phyloP scores from a whole-genome alignment of 2,329 filamentous ascomycete species.

The Myriosclerotinia curreyana region DNA sequence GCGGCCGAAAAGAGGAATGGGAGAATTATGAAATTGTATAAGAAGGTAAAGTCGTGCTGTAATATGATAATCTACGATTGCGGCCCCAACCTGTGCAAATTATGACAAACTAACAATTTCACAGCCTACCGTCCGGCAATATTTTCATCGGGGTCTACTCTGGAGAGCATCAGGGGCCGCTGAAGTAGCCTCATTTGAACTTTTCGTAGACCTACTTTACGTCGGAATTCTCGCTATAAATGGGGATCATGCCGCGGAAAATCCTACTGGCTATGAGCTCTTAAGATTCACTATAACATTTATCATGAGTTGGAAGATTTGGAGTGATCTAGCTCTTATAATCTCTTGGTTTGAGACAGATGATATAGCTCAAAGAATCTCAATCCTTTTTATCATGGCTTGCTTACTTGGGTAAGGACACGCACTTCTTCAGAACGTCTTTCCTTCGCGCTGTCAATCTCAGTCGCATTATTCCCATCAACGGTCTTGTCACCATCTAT shows the following conservation, averaged over 20 bases:
- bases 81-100: too few relatives aligned
- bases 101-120: not conserved
- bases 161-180: slow-evolving; percentile 58
- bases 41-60: slow-evolving; percentile 39
- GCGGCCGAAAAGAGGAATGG: slow-evolving; percentile 40
- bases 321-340: slow-evolving; percentile 56
- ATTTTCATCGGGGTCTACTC: slow-evolving; percentile 62
- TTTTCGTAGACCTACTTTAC: slow-evolving; percentile 63
- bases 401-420: slow-evolving; percentile 53
- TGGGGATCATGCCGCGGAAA: slow-evolving; percentile 57
- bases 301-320: slow-evolving; percentile 58
- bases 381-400: slow-evolving; percentile 58
- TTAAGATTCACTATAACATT: slow-evolving; percentile 60
- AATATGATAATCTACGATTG: not conserved
- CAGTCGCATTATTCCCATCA: not conserved
- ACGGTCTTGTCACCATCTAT: not conserved
- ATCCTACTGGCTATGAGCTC: slow-evolving; percentile 53
- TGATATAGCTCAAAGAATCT: slow-evolving; percentile 56
- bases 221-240: slow-evolving; percentile 58
- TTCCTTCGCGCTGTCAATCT: not conserved
- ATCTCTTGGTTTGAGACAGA: slow-evolving; percentile 61
- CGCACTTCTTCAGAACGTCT: not conserved
- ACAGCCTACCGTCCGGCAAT: slow-evolving; percentile 58
- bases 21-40: slow-evolving; percentile 54
- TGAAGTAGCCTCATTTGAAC: slow-evolving; percentile 62